Conservation (phyloP, 768 basidiomycete species). For the Hemileccinum impolitum region DNA sequence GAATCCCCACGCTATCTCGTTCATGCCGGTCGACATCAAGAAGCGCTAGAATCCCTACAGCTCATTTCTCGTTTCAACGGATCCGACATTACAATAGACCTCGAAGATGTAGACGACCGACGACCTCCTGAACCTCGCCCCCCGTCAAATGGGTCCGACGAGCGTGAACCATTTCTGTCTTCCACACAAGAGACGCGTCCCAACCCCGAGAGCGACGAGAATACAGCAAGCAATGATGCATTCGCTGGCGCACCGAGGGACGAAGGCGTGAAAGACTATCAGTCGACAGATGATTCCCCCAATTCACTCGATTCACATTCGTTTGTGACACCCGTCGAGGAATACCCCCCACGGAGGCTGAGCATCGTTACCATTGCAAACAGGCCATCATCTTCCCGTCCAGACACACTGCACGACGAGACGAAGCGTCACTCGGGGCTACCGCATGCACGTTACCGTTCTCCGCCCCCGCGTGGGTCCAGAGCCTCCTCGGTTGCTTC, state of each 20-base stretch:
- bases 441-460: neutral
- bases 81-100: constrained; percentile 57
- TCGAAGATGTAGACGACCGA: constrained; percentile 65
- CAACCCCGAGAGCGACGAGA: constrained; percentile 15
- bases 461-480: constrained; percentile 10
- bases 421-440: constrained; percentile 11
- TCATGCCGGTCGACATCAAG: constrained; percentile 77
- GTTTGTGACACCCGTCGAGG: constrained; percentile 25
- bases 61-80: constrained; percentile 88
- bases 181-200: constrained; percentile 13
- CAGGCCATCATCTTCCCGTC: constrained; percentile 15
- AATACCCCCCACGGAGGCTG: constrained; percentile 20
- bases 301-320: constrained; percentile 26
- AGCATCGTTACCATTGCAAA: constrained; percentile 31
- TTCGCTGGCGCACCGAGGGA: constrained; percentile 13
- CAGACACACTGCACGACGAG: constrained; percentile 10
- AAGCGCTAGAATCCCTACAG: constrained; percentile 80
- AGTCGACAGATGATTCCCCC: constrained; percentile 28
- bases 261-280: constrained; percentile 25
- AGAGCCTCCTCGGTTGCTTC: constrained; percentile 39
- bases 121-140: constrained; percentile 24
- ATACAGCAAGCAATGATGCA: neutral
- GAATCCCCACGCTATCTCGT: constrained; percentile 95
- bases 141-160: constrained; percentile 16
- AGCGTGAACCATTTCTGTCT: constrained; percentile 29